Percentiles rank a stretch among this genome's conserved stretches.
phyloP scores from a whole-genome alignment of 2,329 filamentous ascomycete genomes.

The Penicillium sp. region DNA sequence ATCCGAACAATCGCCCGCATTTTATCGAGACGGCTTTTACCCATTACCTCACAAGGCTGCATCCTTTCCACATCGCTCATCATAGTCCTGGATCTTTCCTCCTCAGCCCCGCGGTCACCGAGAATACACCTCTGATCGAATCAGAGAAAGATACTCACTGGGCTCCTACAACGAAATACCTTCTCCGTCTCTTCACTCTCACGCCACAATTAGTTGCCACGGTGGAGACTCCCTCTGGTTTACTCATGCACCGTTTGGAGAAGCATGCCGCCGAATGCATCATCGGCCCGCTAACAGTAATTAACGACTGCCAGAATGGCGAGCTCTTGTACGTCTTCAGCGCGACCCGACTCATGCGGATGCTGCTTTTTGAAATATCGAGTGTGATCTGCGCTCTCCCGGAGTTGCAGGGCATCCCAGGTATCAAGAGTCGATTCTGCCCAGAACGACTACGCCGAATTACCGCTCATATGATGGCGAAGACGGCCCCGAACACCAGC shows the following conservation, averaged over 20 bases:
- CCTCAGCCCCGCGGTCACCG: constrained; percentile 50
- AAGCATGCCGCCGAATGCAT: constrained; percentile 72
- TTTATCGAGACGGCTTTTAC: constrained; percentile 71
- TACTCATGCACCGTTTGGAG: constrained; percentile 73
- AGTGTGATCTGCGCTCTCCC: constrained; percentile 70
- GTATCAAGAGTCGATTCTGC: constrained; percentile 59
- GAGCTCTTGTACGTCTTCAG: constrained; percentile 66
- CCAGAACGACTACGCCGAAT: constrained; percentile 61
- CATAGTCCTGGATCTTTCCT: constrained; percentile 59
- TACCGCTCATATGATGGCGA: constrained; percentile 54
- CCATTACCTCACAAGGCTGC: constrained; percentile 53
- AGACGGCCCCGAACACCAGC: constrained; percentile 58
- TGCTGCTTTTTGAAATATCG: constrained; percentile 72
- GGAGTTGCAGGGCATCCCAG: constrained; percentile 64
- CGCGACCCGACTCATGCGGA: constrained; percentile 64
- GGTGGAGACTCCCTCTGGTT: constrained; percentile 57
- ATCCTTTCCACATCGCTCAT: constrained; percentile 55
- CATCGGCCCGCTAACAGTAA: constrained; percentile 76
- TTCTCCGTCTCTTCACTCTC: constrained; percentile 63
- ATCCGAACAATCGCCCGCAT: constrained; percentile 63
- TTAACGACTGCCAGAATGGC: constrained; percentile 74
- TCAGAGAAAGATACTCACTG: constrained; percentile 29
- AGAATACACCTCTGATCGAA: constrained; percentile 11
- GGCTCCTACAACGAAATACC: constrained; percentile 52
- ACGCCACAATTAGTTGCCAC: constrained; percentile 62